Evolutionary conservation across 208 protist species (phyloP).

Genomic region (Plasmodiophora brassicae): DNA sequence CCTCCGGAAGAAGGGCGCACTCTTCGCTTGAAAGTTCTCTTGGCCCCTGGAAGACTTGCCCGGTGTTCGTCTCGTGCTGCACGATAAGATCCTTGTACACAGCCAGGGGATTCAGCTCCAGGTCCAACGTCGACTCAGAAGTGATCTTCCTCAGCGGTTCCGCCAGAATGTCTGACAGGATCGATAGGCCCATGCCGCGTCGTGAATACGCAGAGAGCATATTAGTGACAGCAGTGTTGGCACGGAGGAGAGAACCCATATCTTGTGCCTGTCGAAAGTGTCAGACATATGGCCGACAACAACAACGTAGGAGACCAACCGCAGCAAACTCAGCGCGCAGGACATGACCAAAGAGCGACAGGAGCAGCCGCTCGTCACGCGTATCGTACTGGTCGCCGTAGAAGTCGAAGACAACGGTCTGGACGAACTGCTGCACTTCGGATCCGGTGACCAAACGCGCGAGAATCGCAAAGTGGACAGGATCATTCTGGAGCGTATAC

Average conservation of each 20-base stretch:
- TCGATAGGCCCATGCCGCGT: not conserved
- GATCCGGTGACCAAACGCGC: not conserved
- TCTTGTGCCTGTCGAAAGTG: not conserved
- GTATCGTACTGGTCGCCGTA: constrained; percentile 37
- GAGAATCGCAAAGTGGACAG: not conserved
- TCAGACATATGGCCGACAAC: not conserved
- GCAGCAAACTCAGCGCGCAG: not conserved
- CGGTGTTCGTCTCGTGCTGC: not conserved
- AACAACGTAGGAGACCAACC: not conserved
- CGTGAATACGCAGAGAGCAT: constrained; percentile 27
- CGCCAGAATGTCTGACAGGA: constrained; percentile 16
- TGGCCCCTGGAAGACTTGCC: not conserved
- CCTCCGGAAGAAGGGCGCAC: not conserved
- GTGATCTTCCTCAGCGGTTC: not conserved
- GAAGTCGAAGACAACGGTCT: constrained; percentile 24
- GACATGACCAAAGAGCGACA: constrained; percentile 10
- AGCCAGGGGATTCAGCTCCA: constrained; percentile 6
- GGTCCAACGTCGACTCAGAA: not conserved
- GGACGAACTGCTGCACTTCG: not conserved
- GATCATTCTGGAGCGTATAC: not conserved
- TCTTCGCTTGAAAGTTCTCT: not conserved
- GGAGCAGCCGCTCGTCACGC: constrained; percentile 32
- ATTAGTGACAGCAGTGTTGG: constrained; percentile 20
- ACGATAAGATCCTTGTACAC: constrained; percentile 15
- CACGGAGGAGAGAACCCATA: constrained; percentile 18